Evolutionary conservation across 805 yeast species (phyloP).

Genomic region (Kluyveromyces aestuarii): DNA sequence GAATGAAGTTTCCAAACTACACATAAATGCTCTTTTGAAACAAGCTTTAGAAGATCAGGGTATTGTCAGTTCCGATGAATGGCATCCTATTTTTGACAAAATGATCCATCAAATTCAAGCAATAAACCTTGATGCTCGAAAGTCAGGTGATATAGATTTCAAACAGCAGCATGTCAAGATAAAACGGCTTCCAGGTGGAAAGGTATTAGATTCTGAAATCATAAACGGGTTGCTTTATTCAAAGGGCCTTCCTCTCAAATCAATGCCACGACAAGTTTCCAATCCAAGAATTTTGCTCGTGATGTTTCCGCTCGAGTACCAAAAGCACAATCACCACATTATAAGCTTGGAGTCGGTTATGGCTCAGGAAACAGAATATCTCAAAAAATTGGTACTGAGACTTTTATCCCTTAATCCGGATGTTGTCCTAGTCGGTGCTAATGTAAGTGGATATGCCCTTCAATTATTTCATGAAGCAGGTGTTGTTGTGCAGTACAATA

Average conservation of each 20-base stretch:
- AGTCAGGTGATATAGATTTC: conserved; percentile 72
- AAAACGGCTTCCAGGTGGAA: conserved; percentile 75
- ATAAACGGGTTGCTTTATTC: conserved; percentile 81
- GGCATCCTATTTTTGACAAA: conserved; percentile 48
- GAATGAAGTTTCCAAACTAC: conserved; percentile 31
- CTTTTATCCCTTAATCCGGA: conserved; percentile 70
- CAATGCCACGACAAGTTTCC: conserved; percentile 57
- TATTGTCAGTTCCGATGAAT: conserved; percentile 39
- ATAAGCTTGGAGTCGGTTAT: conserved; percentile 75
- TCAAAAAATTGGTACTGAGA: conserved; percentile 72
- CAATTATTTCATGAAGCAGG: conserved; percentile 62
- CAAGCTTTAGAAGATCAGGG: conserved; percentile 57
- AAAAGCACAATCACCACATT: conserved; percentile 66
- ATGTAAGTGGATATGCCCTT: conserved; percentile 76
- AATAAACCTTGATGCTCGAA: conserved; percentile 49
- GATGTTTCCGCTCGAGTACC: conserved; percentile 84
- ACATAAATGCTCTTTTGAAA: conserved; percentile 41
- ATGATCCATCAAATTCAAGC: conserved; percentile 47
- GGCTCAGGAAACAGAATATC: conserved; percentile 80
- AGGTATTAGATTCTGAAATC: conserved; percentile 46
- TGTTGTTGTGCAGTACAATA: conserved; percentile 70
- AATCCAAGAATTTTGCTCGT: conserved; percentile 74
- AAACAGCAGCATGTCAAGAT: conserved; percentile 76
- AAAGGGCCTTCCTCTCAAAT: conserved; percentile 66
- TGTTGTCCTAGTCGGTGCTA: conserved; percentile 66